Base-by-base conservation (phyloP, 1,139 yeast species). In the Meyerozyma carpophila region DNA sequence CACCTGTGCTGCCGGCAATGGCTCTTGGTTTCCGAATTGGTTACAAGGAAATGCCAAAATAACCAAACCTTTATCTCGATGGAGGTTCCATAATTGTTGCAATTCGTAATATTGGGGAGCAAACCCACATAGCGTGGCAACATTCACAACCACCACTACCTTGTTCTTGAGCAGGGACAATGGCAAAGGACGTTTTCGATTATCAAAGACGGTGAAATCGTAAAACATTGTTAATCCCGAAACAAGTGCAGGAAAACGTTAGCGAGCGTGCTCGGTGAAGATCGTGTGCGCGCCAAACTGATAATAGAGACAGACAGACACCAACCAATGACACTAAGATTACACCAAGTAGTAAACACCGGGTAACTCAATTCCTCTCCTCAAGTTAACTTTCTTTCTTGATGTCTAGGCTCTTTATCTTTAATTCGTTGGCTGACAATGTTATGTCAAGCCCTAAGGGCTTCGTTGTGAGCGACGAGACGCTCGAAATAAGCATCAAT, bases 1-100 rank as follows among this genome's bases (percentile, higher is more conserved):
- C 47, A 90, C 84, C 54, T 84, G 82, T 43, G 73, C 77, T 41
- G 80, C 82, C 8, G 79, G 61, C 8, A 84, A 84, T 8, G 97
- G 96, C 61, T 93, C 98, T 66, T 93, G 96, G 51, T 76, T 77
- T 38, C 54, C 62, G 48, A 73, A 73, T 48, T 72, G 78, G 49
- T 70, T 69, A 47, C 75, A 68, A 0, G 78, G 78, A 50, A 71
- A 70, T 4, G 68, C 77, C 37, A 73, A 42, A 0, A 73, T 59
- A 40, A 56, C 65, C 21, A 73, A 54, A 0, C 71, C 74, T 9
- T 54, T 50, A 5, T 49, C 46, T 7, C 53, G 47, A 47, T 68
- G 70, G 50, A 65, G 68, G 13, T 61, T 50, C 44, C 69, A 63
- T 21, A 73, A 51, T 4, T 40, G 24, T 52, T 72, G 68, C 16